Base-by-base conservation (phyloP, 2,329 filamentous ascomycete species). In the Daldinia sp. region DNA sequence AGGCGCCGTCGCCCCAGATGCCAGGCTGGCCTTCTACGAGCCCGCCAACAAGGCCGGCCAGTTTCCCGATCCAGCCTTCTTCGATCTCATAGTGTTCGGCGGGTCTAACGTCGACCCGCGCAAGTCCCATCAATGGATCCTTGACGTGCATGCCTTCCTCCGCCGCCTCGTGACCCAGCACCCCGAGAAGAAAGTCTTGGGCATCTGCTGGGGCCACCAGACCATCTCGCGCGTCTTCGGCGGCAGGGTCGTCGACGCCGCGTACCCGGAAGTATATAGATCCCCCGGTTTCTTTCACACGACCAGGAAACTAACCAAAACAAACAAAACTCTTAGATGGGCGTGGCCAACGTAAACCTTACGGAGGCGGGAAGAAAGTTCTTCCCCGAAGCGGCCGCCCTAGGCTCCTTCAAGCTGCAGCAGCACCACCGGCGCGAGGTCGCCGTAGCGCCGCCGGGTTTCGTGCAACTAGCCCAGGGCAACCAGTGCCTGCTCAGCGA, bases 131-230 rank as follows among this genome's bases (percentile, higher is more conserved):
- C 70, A 71, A n/a, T 84, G 82, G 81, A 81, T 84, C 18, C 68
- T 81, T 41, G 78, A 80, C 41, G 76, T 83, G 6, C 78, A 83
- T 65, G 72, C 76, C 2, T 84, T 81, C 65, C 72, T 84, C 15
- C 74, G 78, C 23, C 73, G 74, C 4, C 73, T 81, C 12, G 79
- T 79, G 13, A 62, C 69, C 12, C 69, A 74, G 12, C 76, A 74
- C 65, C 77, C 78, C 12, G 69, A 72, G 26, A 77, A 78, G 70
- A 79, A 78, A 67, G 62, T 78, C 46, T 30, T 83, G 76, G 82
- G 84, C 28, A 84, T 83, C 57, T 86, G 84, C 71, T 84, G 82
- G 82, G 82, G 82, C 12, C 82, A 84, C 72, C 82, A 84, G 72
- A 82, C 80, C 7, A 80, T 83, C 44, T 74, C 74, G 4, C 72